A percentile compares a stretch with the other conserved stretches of the same genome.
Evolutionary conservation across 495 filamentous ascomycete genomes (phyloP).

Genomic region (Neohortaea acidophila): DNA sequence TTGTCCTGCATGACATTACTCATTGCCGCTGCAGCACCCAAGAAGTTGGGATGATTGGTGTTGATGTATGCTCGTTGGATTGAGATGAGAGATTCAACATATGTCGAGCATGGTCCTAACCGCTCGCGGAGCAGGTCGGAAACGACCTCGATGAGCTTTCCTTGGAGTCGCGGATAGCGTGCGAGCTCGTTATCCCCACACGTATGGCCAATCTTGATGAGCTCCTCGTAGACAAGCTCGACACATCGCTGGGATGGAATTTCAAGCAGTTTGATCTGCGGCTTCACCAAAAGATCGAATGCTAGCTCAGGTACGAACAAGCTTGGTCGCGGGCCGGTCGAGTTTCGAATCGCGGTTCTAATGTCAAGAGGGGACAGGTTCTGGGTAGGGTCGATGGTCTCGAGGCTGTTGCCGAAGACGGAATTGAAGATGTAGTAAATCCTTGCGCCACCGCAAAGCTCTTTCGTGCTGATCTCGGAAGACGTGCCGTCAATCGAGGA

Average conservation of each 20-base stretch:
- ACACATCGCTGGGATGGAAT: slow-evolving; percentile 93
- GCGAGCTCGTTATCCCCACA: slow-evolving; percentile 89
- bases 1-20: slow-evolving; percentile 83
- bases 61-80: slow-evolving; percentile 99
- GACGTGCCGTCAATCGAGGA: slow-evolving; percentile 97
- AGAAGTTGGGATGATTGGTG: slow-evolving; percentile 97
- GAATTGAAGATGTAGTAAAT: slow-evolving; percentile 99
- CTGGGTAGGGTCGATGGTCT: slow-evolving; percentile 85
- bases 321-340: slow-evolving; percentile 86
- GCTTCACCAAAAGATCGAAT: slow-evolving; percentile 94
- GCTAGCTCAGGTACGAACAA: slow-evolving; percentile 95
- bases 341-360: slow-evolving; percentile 94
- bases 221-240: slow-evolving; percentile 93
- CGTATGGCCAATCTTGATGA: slow-evolving; percentile 98
- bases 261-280: slow-evolving; percentile 93
- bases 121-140: slow-evolving; percentile 90
- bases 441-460: slow-evolving; percentile 87
- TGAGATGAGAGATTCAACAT: slow-evolving; percentile 90
- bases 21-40: slow-evolving; percentile 96
- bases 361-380: slow-evolving; percentile 96
- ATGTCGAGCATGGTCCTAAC: slow-evolving; percentile 69
- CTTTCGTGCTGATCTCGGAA: slow-evolving; percentile 96
- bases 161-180: slow-evolving; percentile 84
- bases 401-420: slow-evolving; percentile 92
- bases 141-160: slow-evolving; percentile 94